Percentiles rank a stretch among this genome's conserved stretches.
These are phyloP conservation scores for Cupressus sempervirens DNA, from an alignment of 75 land plant genomes.

Conservation along the genomic window DNA sequence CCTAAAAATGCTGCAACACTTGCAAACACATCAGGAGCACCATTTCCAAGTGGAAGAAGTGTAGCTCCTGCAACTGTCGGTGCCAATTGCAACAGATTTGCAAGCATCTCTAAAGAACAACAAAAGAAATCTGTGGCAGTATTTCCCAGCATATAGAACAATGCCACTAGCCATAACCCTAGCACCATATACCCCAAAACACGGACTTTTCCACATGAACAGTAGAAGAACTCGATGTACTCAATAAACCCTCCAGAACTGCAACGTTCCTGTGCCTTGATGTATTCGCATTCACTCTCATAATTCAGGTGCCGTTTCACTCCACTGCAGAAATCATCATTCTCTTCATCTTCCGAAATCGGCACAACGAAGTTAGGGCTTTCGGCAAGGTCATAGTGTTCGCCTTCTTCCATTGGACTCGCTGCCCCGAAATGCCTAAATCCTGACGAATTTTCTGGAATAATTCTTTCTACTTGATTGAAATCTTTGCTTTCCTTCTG, in stretches of 20 bases:
- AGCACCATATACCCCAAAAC: constrained; percentile 26
- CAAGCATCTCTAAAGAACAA: constrained; percentile 46
- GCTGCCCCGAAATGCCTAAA: background rate
- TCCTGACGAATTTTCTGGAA: background rate
- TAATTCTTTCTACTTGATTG: background rate
- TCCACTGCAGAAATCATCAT: constrained; percentile 13
- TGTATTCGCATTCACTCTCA: constrained; percentile 34
- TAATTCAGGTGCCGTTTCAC: constrained; percentile 24
- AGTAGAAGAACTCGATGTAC: constrained; percentile 62
- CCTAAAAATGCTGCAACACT: constrained; percentile 50
- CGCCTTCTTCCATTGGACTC: background rate
- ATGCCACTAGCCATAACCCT: constrained; percentile 39
- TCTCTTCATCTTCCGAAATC: background rate
- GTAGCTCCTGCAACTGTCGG: constrained; percentile 68
- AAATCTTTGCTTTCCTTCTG: background rate
- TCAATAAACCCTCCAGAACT: constrained; percentile 47
- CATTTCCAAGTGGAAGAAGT: constrained; percentile 67
- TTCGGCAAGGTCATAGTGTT: background rate
- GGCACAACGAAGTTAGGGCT: background rate
- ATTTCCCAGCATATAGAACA: constrained; percentile 58
- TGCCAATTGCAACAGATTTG: constrained; percentile 36
- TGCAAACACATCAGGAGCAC: constrained; percentile 62
- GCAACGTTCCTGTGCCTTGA: constrained; percentile 37
- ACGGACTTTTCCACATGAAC: constrained; percentile 34
- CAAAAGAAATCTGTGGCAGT: constrained; percentile 64